Percentiles rank a stretch among this genome's conserved stretches.
phyloP scores from a whole-genome alignment of 306 rosid genomes.

The Heteromeles arbutifolia region DNA sequence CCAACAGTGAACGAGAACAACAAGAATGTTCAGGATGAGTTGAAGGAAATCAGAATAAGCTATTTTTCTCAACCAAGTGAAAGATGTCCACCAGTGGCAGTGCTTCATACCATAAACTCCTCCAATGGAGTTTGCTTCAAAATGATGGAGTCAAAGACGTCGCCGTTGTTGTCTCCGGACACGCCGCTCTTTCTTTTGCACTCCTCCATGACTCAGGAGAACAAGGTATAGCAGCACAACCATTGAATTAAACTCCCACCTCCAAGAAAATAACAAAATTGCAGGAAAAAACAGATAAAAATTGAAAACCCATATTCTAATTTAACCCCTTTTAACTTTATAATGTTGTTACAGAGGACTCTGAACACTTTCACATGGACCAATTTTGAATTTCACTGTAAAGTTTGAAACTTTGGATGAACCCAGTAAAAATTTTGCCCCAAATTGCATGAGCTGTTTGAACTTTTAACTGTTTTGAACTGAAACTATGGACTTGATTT shows the following conservation, averaged over 20 bases:
- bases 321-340: neutral
- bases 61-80: slow-evolving; percentile 92
- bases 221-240: slow-evolving; percentile 76
- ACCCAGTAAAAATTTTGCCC: slow-evolving; percentile 19
- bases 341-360: slow-evolving; percentile 27
- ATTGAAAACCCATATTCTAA: neutral
- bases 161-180: slow-evolving; percentile 44
- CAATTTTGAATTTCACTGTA: slow-evolving; percentile 12
- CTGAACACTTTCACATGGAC: slow-evolving; percentile 42
- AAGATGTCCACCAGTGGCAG: slow-evolving; percentile 99
- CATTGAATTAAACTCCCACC: slow-evolving; percentile 9
- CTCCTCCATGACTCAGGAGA: slow-evolving; percentile 97
- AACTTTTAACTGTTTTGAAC: slow-evolving; percentile 21
- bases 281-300: neutral
- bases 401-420: slow-evolving; percentile 16
- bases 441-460: slow-evolving; percentile 26
- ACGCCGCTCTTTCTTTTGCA: slow-evolving; percentile 83
- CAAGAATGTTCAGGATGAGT: slow-evolving; percentile 35
- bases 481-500: slow-evolving; percentile 13
- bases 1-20: slow-evolving; percentile 54
- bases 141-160: slow-evolving; percentile 98
- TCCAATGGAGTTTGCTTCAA: slow-evolving; percentile 88
- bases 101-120: slow-evolving; percentile 77
- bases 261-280: neutral
- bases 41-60: slow-evolving; percentile 89